These are phyloP conservation scores for Globisporangium acanthophoron DNA, from an alignment of 352 stramenopile species.

Conservation along the genomic window DNA sequence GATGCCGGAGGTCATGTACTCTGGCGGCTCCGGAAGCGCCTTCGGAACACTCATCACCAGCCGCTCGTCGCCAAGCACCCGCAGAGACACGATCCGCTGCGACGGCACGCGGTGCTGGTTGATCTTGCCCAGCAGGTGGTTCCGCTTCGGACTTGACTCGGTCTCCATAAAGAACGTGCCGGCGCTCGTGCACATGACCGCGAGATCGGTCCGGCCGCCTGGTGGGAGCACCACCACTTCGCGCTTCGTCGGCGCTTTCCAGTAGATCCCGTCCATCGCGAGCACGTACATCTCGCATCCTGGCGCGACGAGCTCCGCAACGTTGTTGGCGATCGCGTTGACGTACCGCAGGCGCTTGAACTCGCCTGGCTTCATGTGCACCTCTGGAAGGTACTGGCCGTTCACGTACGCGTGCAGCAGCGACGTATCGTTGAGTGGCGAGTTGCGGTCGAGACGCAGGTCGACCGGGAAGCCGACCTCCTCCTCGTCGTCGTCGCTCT, in stretches of 20 bases:
- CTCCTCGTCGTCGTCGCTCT: slow-evolving; percentile 5
- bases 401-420: slow-evolving; percentile 70
- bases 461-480: slow-evolving; percentile 32
- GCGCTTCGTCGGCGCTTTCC: slow-evolving; percentile 30
- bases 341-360: slow-evolving; percentile 67
- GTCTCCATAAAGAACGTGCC: slow-evolving; percentile 66
- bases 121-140: slow-evolving; percentile 48
- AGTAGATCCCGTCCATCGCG: slow-evolving; percentile 70
- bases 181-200: slow-evolving; percentile 35
- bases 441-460: slow-evolving; percentile 31
- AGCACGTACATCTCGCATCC: slow-evolving; percentile 53
- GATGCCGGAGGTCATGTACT: slow-evolving; percentile 50
- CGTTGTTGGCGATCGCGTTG: slow-evolving; percentile 82
- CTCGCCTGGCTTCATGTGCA: slow-evolving; percentile 42
- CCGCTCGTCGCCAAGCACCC: slow-evolving; percentile 23
- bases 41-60: slow-evolving; percentile 25
- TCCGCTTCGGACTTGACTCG: slow-evolving; percentile 49
- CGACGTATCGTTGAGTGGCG: slow-evolving; percentile 66
- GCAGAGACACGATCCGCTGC: slow-evolving; percentile 54
- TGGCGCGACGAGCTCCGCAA: slow-evolving; percentile 56
- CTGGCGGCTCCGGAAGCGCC: slow-evolving; percentile 37
- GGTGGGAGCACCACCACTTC: slow-evolving; percentile 57
- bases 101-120: slow-evolving; percentile 68
- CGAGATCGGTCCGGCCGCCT: slow-evolving; percentile 58
- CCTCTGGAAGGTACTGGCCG: slow-evolving; percentile 55